These are phyloP conservation scores for Ziziphus jujuba DNA, from an alignment of 306 rosid genomes.

Conservation along the genomic window DNA sequence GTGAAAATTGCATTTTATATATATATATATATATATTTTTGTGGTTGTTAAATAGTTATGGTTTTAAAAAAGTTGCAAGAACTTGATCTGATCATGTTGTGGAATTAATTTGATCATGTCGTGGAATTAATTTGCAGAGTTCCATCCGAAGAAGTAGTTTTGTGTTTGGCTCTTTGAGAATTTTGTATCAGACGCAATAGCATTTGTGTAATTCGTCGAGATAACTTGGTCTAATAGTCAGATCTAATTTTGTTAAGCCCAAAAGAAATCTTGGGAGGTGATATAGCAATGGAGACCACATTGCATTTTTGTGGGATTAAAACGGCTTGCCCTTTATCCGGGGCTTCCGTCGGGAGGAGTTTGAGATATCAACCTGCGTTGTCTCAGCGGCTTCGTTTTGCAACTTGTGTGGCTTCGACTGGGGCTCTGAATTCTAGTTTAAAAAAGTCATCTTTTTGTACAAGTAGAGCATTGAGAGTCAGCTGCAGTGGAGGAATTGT, in stretches of 20 bases:
- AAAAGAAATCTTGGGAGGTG: neutral
- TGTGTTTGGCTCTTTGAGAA: slow-evolving; percentile 1
- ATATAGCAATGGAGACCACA: slow-evolving; percentile 46
- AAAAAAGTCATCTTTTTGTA: slow-evolving; percentile 12
- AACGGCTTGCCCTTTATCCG: slow-evolving; percentile 15
- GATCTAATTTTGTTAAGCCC: neutral
- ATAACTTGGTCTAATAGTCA: slow-evolving; percentile 19
- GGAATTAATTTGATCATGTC: slow-evolving; percentile 18
- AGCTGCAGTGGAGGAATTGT: slow-evolving; percentile 39
- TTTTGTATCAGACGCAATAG: neutral
- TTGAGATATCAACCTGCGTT: slow-evolving; percentile 27
- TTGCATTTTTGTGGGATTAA: slow-evolving; percentile 48
- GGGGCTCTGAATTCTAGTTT: slow-evolving; percentile 15
- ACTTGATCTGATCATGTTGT: slow-evolving; percentile 26
- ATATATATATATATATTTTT: too few relatives aligned
- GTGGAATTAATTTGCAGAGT: slow-evolving; percentile 19
- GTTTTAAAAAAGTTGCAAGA: too few relatives aligned
- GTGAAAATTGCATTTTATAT: too few relatives aligned
- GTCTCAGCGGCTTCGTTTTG: slow-evolving; percentile 31
- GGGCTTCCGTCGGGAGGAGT: slow-evolving; percentile 18
- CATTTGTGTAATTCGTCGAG: slow-evolving; percentile 42
- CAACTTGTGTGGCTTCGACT: slow-evolving; percentile 32
- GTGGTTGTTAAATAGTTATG: too few relatives aligned
- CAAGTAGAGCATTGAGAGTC: slow-evolving; percentile 40
- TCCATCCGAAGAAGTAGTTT: neutral